Percentiles rank a stretch among this genome's conserved stretches.
Conservation (phyloP, 2,329 filamentous ascomycete genomes). For the Xylariaceae sp. region DNA sequence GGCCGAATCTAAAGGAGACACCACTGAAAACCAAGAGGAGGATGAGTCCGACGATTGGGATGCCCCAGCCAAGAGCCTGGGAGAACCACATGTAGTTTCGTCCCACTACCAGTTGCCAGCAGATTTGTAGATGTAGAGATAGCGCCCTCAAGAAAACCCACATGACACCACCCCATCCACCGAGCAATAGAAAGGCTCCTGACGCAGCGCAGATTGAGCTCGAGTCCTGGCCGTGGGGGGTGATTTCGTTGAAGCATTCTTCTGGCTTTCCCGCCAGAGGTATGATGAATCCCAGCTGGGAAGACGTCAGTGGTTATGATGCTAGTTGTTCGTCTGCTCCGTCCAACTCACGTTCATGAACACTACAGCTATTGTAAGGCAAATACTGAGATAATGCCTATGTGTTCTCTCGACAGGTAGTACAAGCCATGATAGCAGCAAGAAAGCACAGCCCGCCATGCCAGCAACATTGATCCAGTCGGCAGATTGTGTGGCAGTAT, state of each 20-base stretch:
- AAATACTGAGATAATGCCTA: slow-evolving; percentile 91
- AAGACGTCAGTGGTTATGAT: slow-evolving; percentile 1
- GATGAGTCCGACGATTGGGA: slow-evolving; percentile 77
- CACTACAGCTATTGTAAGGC: slow-evolving; percentile 76
- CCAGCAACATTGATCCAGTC: slow-evolving; percentile 84
- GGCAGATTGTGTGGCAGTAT: slow-evolving; percentile 67
- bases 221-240: slow-evolving; percentile 89
- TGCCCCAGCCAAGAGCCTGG: slow-evolving; percentile 81
- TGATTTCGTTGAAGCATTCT: slow-evolving; percentile 89
- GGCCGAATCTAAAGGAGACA: slow-evolving; percentile 91
- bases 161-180: slow-evolving; percentile 82
- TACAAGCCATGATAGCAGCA: slow-evolving; percentile 79
- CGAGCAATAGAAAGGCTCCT: slow-evolving; percentile 83
- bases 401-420: slow-evolving; percentile 89
- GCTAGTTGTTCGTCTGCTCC: neutral
- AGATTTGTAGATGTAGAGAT: slow-evolving; percentile 95
- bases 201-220: slow-evolving; percentile 85
- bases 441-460: slow-evolving; percentile 73
- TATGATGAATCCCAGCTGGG: slow-evolving; percentile 81
- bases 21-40: slow-evolving; percentile 84
- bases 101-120: slow-evolving; percentile 93
- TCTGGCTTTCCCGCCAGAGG: slow-evolving; percentile 79
- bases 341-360: slow-evolving; percentile 76
- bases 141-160: slow-evolving; percentile 92
- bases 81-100: slow-evolving; percentile 88